These are phyloP conservation scores for Euphorbia lathyris DNA, from an alignment of 345 rosid species.

Conservation along the genomic window DNA sequence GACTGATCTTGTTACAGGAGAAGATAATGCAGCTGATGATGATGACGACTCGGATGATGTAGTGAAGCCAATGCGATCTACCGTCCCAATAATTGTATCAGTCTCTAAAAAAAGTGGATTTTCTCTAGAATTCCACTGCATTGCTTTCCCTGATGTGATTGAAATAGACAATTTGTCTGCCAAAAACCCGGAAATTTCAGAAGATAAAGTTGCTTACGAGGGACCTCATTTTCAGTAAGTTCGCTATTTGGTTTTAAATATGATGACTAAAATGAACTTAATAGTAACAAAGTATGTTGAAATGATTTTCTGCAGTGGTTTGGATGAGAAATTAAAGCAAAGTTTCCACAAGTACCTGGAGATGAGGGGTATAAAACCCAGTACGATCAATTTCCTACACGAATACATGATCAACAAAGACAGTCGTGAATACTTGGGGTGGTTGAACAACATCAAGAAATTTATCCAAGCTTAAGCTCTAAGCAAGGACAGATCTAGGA, in stretches of 20 bases:
- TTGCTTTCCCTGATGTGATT: constrained; percentile 67
- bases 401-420: constrained; percentile 94
- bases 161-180: constrained; percentile 54
- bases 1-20: constrained; percentile 84
- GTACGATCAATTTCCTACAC: constrained; percentile 73
- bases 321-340: constrained; percentile 80
- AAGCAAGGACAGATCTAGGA: neutral
- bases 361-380: constrained; percentile 72
- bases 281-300: neutral
- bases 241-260: neutral
- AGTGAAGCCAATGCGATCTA: constrained; percentile 47
- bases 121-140: constrained; percentile 56
- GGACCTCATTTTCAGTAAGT: constrained; percentile 89
- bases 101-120: constrained; percentile 60
- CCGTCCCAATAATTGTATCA: constrained; percentile 60
- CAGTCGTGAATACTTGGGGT: constrained; percentile 54
- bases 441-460: constrained; percentile 73
- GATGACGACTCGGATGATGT: constrained; percentile 28
- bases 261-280: neutral
- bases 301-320: constrained; percentile 45
- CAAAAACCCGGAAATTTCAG: constrained; percentile 46
- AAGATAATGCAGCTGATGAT: constrained; percentile 32
- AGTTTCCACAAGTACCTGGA: constrained; percentile 74
- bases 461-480: constrained; percentile 48
- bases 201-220: constrained; percentile 60